A percentile compares a stretch with the other conserved stretches of the same genome.
Conservation (phyloP, 164 flowering plant species). For the Akebia trifoliata region DNA sequence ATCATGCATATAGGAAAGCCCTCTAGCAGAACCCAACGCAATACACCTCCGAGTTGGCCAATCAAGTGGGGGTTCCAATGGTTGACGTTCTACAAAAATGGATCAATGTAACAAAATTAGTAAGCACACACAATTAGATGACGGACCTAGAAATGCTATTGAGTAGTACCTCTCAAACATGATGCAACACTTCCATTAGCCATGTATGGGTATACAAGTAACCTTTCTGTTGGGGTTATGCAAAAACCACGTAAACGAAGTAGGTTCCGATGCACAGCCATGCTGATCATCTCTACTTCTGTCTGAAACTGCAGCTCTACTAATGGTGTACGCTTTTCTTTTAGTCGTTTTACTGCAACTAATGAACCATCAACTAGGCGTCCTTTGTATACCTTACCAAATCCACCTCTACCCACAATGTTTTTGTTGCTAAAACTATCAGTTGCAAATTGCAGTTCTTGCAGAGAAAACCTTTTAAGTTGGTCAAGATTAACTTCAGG, state of each 20-base stretch:
- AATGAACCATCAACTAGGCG: conserved; percentile 35
- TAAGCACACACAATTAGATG: too few species aligned
- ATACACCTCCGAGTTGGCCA: conserved; percentile 72
- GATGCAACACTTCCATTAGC: conserved; percentile 42
- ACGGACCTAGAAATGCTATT: too few species aligned
- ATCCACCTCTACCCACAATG: conserved; percentile 38
- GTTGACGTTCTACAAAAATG: conserved; percentile 54
- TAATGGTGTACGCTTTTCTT: conserved; percentile 31
- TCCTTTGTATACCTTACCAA: conserved; percentile 41
- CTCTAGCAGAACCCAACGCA: conserved; percentile 82
- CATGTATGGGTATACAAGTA: conserved; percentile 36
- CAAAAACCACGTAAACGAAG: conserved; percentile 34
- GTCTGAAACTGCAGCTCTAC: conserved; percentile 39
- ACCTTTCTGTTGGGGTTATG: conserved; percentile 34
- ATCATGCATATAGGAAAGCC: conserved; percentile 83
- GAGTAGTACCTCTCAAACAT: conserved; percentile 27
- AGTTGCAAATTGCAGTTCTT: conserved; percentile 39
- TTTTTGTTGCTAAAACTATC: conserved; percentile 34
- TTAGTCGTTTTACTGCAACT: conserved; percentile 37
- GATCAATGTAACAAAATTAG: background rate
- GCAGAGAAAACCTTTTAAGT: conserved; percentile 35
- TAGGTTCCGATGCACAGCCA: conserved; percentile 36
- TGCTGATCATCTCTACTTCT: conserved; percentile 40
- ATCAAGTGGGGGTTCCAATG: conserved; percentile 62
- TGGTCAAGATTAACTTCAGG: conserved; percentile 44